These are phyloP conservation scores for Termitomyces sp. DNA, from an alignment of 768 basidiomycete genomes.

Conservation along the genomic window DNA sequence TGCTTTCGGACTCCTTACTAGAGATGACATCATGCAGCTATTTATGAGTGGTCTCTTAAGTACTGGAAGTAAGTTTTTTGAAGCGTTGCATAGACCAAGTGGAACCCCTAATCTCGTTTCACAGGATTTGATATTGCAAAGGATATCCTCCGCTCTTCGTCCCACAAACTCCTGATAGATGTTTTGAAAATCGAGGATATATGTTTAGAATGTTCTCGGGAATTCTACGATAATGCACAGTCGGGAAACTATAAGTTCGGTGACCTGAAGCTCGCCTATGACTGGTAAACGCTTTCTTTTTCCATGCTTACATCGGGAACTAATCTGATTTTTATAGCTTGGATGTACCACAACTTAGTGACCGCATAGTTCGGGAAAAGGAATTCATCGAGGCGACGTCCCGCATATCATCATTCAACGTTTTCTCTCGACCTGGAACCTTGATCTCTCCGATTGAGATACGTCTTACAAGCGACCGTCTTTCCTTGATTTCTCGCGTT, in stretches of 20 bases:
- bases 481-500: slow-evolving; percentile 83
- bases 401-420: slow-evolving; percentile 88
- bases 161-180: slow-evolving; percentile 47
- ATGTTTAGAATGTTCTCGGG: slow-evolving; percentile 76
- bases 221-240: slow-evolving; percentile 93
- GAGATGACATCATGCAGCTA: slow-evolving; percentile 72
- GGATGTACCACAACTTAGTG: slow-evolving; percentile 65
- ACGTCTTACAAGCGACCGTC: slow-evolving; percentile 83
- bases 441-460: slow-evolving; percentile 91
- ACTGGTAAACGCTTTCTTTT: slow-evolving; percentile 60
- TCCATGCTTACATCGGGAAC: neutral
- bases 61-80: slow-evolving; percentile 72
- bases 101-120: neutral
- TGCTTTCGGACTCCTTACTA: slow-evolving; percentile 75
- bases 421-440: slow-evolving; percentile 70
- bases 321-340: slow-evolving; percentile 47
- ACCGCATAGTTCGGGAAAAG: slow-evolving; percentile 63
- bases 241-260: slow-evolving; percentile 90
- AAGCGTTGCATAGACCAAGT: neutral
- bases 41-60: slow-evolving; percentile 86
- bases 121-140: slow-evolving; percentile 70
- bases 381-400: slow-evolving; percentile 98
- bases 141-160: slow-evolving; percentile 47
- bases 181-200: slow-evolving; percentile 64
- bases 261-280: slow-evolving; percentile 96